A percentile compares a stretch with the other conserved stretches of the same genome.
These are phyloP conservation scores for Sarcocystis neurona DNA, from an alignment of 169 alveolate genomes.

Conservation along the genomic window DNA sequence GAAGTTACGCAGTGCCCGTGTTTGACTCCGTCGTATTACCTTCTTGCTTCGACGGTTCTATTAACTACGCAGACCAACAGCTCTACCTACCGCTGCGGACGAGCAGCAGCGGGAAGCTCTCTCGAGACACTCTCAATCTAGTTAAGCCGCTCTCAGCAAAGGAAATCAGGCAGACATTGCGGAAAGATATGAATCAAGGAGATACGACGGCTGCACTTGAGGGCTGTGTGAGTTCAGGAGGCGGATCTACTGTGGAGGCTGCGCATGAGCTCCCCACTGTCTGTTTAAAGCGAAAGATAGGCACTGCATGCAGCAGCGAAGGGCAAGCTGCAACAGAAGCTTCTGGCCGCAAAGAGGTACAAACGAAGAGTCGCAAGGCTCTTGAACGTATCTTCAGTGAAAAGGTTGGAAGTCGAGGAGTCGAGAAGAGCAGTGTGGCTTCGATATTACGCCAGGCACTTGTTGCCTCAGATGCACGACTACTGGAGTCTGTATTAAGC, in stretches of 20 bases:
- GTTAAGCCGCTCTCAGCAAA: too few species aligned
- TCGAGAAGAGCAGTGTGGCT: slow-evolving; percentile 14
- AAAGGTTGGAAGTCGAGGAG: neutral
- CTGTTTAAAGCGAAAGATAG: slow-evolving; percentile 1
- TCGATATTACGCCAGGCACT: slow-evolving; percentile 46
- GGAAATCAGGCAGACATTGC: too few species aligned
- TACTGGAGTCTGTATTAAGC: slow-evolving; percentile 23
- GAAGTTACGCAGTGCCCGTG: neutral
- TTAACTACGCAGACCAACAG: neutral
- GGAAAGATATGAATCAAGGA: too few species aligned
- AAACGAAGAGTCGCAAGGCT: neutral
- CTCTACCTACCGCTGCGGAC: neutral
- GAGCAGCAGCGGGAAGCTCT: neutral
- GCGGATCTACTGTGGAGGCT: too few species aligned
- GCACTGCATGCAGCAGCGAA: neutral
- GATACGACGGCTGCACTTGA: too few species aligned
- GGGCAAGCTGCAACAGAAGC: neutral
- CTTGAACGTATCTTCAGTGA: neutral
- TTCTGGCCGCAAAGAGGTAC: neutral
- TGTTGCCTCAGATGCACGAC: slow-evolving; percentile 19
- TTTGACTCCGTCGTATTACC: neutral
- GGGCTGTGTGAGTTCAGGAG: too few species aligned
- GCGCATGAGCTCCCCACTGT: slow-evolving; percentile 28
- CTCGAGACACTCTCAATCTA: too few species aligned
- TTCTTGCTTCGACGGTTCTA: neutral